These are phyloP conservation scores for Heterobasidion irregulare DNA, from an alignment of 1,284 basidiomycete species.

Conservation along the genomic window DNA sequence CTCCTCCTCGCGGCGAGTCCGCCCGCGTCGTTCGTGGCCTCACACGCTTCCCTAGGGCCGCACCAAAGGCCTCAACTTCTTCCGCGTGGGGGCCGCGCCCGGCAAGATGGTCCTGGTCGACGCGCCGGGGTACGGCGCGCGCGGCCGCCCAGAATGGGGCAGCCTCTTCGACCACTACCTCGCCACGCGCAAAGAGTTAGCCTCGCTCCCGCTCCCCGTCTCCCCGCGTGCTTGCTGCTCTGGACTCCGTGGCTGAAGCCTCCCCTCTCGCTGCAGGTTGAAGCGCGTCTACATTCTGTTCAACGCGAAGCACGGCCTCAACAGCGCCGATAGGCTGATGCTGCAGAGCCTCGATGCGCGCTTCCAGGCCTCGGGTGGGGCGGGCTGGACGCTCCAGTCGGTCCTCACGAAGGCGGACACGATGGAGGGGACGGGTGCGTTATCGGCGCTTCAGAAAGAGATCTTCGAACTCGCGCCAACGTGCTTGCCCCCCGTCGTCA, in stretches of 20 bases:
- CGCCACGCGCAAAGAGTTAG: constrained; percentile 40
- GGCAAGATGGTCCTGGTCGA: constrained; percentile 63
- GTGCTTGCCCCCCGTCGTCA: constrained; percentile 57
- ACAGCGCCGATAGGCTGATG: constrained; percentile 51
- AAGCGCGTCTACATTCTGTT: constrained; percentile 62
- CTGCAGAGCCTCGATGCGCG: constrained; percentile 39
- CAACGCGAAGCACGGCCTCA: constrained; percentile 57
- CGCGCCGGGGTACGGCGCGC: constrained; percentile 68
- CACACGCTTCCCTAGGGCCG: constrained; percentile 39
- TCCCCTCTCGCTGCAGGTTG: constrained; percentile 31
- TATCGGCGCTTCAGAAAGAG: constrained; percentile 22
- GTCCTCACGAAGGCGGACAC: constrained; percentile 65
- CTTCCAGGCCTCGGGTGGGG: constrained; percentile 26
- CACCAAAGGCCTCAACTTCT: constrained; percentile 65
- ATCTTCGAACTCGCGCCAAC: constrained; percentile 49
- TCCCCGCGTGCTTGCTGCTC: neutral
- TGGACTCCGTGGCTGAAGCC: neutral
- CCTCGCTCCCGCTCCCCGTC: neutral
- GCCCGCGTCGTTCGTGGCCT: neutral
- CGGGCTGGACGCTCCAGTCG: constrained; percentile 52
- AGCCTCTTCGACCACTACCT: constrained; percentile 57
- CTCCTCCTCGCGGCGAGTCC: neutral
- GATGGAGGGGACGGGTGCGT: constrained; percentile 17
- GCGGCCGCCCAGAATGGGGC: constrained; percentile 70
- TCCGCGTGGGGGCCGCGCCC: constrained; percentile 45